Evolutionary conservation across 2,329 filamentous ascomycete species (phyloP).

Genomic region (Biscogniauxia mediterranea): DNA sequence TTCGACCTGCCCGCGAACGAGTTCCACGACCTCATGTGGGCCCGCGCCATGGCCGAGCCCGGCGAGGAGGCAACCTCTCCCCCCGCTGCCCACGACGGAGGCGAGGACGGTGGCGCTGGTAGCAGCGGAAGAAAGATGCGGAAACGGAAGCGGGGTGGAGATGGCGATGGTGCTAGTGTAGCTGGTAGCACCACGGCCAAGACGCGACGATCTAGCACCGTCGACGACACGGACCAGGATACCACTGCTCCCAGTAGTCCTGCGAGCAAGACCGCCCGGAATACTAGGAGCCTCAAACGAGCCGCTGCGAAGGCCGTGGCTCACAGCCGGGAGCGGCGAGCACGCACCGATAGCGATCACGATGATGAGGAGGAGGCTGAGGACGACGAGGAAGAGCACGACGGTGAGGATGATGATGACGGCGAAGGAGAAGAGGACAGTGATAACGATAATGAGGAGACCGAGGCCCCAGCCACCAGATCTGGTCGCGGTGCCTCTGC

Average conservation of each 20-base stretch:
- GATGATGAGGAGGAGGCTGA: slow-evolving; percentile 21
- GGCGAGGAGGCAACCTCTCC: slow-evolving; percentile 51
- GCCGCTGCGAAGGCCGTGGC: slow-evolving; percentile 42
- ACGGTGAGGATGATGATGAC: slow-evolving; percentile 16
- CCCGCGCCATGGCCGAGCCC: slow-evolving; percentile 42
- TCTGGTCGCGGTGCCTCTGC: slow-evolving; percentile 13
- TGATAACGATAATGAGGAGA: slow-evolving; percentile 18
- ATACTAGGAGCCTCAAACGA: slow-evolving; percentile 44
- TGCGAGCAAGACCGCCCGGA: slow-evolving; percentile 40
- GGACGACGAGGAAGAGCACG: slow-evolving; percentile 18
- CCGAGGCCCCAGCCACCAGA: slow-evolving; percentile 20
- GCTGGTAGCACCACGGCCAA: slow-evolving; percentile 48
- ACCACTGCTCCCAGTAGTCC: slow-evolving; percentile 42
- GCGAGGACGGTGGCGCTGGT: slow-evolving; percentile 37
- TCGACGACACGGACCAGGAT: slow-evolving; percentile 52
- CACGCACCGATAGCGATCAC: slow-evolving; percentile 11
- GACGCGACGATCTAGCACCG: slow-evolving; percentile 44
- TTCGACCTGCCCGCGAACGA: slow-evolving; percentile 58
- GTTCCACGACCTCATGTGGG: slow-evolving; percentile 47
- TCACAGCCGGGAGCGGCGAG: slow-evolving; percentile 33
- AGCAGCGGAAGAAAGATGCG: slow-evolving; percentile 29
- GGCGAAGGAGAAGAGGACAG: slow-evolving; percentile 16
- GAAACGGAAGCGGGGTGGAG: slow-evolving; percentile 45
- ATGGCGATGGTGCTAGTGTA: slow-evolving; percentile 39
- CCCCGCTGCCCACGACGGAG: slow-evolving; percentile 40